Evolutionary conservation across 1,284 basidiomycete genomes (phyloP).

Genomic region (Amylostereum chailletii): DNA sequence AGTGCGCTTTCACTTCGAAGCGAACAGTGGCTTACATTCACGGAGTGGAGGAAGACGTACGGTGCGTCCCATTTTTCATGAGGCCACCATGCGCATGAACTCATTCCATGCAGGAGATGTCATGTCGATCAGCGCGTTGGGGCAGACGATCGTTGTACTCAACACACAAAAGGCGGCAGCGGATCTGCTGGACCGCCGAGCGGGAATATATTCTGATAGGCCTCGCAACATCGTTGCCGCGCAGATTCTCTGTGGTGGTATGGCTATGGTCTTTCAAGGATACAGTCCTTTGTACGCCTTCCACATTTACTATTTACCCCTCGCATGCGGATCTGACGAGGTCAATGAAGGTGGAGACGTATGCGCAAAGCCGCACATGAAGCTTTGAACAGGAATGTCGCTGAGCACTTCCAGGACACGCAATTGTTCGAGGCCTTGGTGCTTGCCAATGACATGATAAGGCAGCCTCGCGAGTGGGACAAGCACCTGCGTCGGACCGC

Average conservation of each 20-base stretch:
- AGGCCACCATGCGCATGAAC: neutral
- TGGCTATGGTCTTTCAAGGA: neutral
- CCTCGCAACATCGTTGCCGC: constrained; percentile 13
- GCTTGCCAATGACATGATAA: constrained; percentile 7
- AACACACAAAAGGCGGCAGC: constrained; percentile 16
- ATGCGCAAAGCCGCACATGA: constrained; percentile 13
- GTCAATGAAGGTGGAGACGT: constrained; percentile 8
- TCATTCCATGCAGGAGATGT: constrained; percentile 15
- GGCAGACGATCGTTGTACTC: constrained; percentile 17
- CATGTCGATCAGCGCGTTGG: constrained; percentile 16
- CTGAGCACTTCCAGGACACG: constrained; percentile 6
- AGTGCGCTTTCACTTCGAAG: constrained; percentile 11
- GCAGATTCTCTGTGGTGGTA: constrained; percentile 8
- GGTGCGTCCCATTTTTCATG: constrained; percentile 2
- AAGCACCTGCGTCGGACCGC: constrained; percentile 10
- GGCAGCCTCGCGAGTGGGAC: constrained; percentile 9
- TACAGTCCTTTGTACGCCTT: constrained; percentile 1
- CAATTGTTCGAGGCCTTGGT: constrained; percentile 10
- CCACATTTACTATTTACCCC: neutral
- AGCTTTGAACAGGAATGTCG: constrained; percentile 10
- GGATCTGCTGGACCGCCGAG: constrained; percentile 19
- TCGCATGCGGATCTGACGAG: neutral
- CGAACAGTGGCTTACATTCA: constrained; percentile 14
- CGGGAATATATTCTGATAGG: constrained; percentile 17
- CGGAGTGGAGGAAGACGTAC: constrained; percentile 12